Conservation (phyloP, 1,284 basidiomycete genomes). For the Heterobasidion parviporum region DNA sequence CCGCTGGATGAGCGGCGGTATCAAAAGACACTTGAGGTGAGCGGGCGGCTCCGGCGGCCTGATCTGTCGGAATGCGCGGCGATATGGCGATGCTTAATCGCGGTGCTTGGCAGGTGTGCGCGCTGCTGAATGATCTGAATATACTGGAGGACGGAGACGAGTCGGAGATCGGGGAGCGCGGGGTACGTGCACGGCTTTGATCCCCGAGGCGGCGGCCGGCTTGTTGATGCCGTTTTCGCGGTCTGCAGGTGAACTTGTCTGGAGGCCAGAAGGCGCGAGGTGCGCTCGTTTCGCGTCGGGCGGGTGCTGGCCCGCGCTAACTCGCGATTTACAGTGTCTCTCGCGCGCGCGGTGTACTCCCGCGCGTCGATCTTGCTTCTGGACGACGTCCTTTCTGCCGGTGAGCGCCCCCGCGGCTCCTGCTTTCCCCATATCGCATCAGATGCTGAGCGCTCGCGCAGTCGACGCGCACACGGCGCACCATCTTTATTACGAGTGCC, state of each 20-base stretch:
- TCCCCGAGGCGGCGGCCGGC: constrained; percentile 11
- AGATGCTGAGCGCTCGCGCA: constrained; percentile 8
- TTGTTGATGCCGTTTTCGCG: not conserved
- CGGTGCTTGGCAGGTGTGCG: constrained; percentile 31
- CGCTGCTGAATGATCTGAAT: constrained; percentile 71
- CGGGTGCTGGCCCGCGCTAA: not conserved
- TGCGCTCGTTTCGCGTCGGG: constrained; percentile 18
- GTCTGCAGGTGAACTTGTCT: constrained; percentile 68
- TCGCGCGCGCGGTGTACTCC: constrained; percentile 92
- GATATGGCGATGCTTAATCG: not conserved
- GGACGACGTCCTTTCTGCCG: constrained; percentile 82
- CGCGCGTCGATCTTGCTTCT: constrained; percentile 79
- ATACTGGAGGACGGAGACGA: constrained; percentile 94
- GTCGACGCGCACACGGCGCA: constrained; percentile 88
- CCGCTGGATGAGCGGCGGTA: constrained; percentile 79
- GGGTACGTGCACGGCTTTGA: constrained; percentile 33
- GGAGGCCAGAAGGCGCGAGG: constrained; percentile 95
- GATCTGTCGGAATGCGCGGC: constrained; percentile 16
- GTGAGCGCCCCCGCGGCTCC: constrained; percentile 22
- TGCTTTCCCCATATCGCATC: not conserved
- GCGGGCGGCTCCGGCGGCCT: not conserved
- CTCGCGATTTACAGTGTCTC: constrained; percentile 41
- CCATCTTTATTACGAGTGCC: constrained; percentile 75
- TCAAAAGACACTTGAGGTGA: constrained; percentile 63
- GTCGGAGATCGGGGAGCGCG: constrained; percentile 85